phyloP scores from a whole-genome alignment of 306 rosid genomes.

The apple (Malus domestica) region DNA sequence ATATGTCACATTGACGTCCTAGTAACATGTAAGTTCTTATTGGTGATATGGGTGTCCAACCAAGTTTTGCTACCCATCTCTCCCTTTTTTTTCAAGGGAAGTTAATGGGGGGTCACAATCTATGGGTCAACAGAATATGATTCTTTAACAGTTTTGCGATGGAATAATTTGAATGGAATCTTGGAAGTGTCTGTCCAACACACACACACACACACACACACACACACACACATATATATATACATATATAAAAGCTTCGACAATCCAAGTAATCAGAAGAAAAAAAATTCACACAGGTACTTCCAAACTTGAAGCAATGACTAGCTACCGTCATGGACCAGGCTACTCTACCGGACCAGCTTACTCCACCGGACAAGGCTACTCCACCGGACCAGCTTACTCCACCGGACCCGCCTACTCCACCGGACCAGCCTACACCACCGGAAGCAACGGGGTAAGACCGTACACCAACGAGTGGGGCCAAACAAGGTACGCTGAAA shows the following conservation, averaged over 20 bases:
- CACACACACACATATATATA: background rate
- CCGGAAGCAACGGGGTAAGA: background rate
- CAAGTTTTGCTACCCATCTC: background rate
- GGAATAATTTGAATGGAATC: background rate
- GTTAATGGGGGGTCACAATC: constrained; percentile 1
- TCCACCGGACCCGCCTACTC: background rate
- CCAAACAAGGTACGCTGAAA: constrained; percentile 5
- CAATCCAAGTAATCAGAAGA: background rate
- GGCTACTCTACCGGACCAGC: background rate
- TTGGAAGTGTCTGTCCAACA: background rate
- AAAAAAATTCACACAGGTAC: background rate
- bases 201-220: too few species aligned
- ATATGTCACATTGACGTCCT: background rate
- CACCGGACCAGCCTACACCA: background rate
- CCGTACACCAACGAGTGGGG: constrained; percentile 10
- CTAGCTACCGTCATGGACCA: constrained; percentile 2
- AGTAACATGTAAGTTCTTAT: background rate
- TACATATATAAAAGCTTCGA: background rate
- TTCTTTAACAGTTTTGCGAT: constrained; percentile 11
- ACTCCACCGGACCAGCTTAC: background rate
- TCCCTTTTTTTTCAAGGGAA: background rate
- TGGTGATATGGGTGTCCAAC: background rate
- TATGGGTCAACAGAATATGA: constrained; percentile 3
- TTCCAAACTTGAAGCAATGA: constrained; percentile 27
- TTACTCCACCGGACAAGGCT: background rate